phyloP scores from a whole-genome alignment of 2,329 filamentous ascomycete species.

The Coleophoma cylindrospora region DNA sequence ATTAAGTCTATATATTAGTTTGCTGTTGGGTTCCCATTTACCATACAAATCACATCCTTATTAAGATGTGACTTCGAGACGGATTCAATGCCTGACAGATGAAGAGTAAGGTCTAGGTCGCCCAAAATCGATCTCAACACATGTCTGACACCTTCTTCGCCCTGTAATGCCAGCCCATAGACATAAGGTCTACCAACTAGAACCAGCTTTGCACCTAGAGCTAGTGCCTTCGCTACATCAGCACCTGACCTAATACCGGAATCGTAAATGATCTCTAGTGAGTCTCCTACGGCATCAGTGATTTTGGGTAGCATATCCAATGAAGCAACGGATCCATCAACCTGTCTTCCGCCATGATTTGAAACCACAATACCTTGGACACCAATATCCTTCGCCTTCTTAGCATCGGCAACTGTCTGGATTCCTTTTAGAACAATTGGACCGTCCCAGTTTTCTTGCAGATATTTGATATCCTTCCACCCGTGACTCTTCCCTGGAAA shows the following conservation, averaged over 20 bases:
- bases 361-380: slow-evolving; percentile 47
- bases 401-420: slow-evolving; percentile 37
- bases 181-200: slow-evolving; percentile 50
- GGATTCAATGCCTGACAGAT: too few relatives aligned
- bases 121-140: slow-evolving; percentile 40
- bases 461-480: slow-evolving; percentile 54
- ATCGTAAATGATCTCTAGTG: slow-evolving; percentile 55
- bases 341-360: slow-evolving; percentile 49
- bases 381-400: slow-evolving; percentile 33
- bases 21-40: too few relatives aligned
- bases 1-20: too few relatives aligned
- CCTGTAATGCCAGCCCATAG: slow-evolving; percentile 50
- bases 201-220: slow-evolving; percentile 47
- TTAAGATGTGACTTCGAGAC: too few relatives aligned
- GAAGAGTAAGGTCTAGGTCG: too few relatives aligned
- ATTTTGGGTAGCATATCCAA: slow-evolving; percentile 52
- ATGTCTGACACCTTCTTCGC: slow-evolving; percentile 44
- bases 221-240: slow-evolving; percentile 50
- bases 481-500: slow-evolving; percentile 10
- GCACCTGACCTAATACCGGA: slow-evolving; percentile 46
- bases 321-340: slow-evolving; percentile 46
- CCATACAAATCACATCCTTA: too few relatives aligned
- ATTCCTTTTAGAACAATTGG: slow-evolving; percentile 58
- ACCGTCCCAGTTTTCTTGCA: slow-evolving; percentile 54
- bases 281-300: slow-evolving; percentile 51